phyloP scores from a whole-genome alignment of 225 moss, liverwort and hornwort species.

The Pseudisothecium myosuroides region DNA sequence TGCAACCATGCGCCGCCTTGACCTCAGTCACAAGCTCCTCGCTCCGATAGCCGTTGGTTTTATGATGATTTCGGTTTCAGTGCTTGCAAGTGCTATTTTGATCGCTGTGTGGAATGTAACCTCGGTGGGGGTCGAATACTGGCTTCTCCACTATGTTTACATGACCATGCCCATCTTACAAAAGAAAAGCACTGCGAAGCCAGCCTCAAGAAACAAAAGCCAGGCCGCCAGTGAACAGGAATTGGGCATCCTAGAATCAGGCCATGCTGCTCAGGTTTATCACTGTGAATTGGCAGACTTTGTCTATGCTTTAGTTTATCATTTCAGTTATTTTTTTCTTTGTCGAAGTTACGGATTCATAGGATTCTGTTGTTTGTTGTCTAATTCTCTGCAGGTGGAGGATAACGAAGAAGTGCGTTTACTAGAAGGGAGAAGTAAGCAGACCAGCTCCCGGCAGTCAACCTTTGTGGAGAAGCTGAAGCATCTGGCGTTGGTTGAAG shows the following conservation, averaged over 20 bases:
- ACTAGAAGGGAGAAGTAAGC: not conserved
- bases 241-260: not conserved
- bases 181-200: not conserved
- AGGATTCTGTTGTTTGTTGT: not conserved
- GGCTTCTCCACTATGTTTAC: slow-evolving; percentile 66
- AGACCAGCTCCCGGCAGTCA: not conserved
- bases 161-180: slow-evolving; percentile 53
- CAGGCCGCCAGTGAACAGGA: slow-evolving; percentile 5
- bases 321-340: not conserved
- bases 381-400: slow-evolving; percentile 17
- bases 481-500: slow-evolving; percentile 37
- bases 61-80: slow-evolving; percentile 68
- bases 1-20: slow-evolving; percentile 86
- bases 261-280: not conserved
- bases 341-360: not conserved
- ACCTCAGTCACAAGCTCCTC: slow-evolving; percentile 78
- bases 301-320: not conserved
- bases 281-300: not conserved
- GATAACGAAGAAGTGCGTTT: slow-evolving; percentile 3
- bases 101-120: slow-evolving; percentile 68
- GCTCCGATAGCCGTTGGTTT: slow-evolving; percentile 78
- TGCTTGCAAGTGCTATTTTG: slow-evolving; percentile 52
- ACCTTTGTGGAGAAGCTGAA: slow-evolving; percentile 27
- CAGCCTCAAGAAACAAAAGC: not conserved
- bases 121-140: slow-evolving; percentile 74